These are phyloP conservation scores for Aspergillus terreus DNA, from an alignment of 2,329 filamentous ascomycete species.

Conservation along the genomic window DNA sequence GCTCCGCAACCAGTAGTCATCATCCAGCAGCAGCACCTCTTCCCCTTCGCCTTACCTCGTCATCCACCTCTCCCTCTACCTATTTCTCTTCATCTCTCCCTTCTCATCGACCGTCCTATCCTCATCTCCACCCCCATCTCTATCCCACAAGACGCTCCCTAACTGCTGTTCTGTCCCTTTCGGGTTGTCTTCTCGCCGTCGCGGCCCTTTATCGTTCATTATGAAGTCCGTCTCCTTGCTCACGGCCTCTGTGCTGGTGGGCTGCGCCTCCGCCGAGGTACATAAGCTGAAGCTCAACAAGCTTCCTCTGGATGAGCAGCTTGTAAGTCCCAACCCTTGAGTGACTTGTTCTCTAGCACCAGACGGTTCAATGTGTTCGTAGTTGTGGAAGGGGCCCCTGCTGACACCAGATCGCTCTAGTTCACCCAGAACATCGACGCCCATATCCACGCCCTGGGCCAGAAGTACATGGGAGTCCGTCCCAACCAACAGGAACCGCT, in stretches of 20 bases:
- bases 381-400: conserved; percentile 2
- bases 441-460: conserved; percentile 77
- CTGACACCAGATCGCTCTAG: conserved; percentile 42
- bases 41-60: conserved; percentile 19
- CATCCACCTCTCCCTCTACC: conserved; percentile 2
- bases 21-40: conserved; percentile 17
- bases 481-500: conserved; percentile 75
- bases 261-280: conserved; percentile 77
- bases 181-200: conserved; percentile 3
- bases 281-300: conserved; percentile 99
- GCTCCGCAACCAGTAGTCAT: conserved; percentile 21
- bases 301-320: conserved; percentile 84
- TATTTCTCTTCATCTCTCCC: conserved; percentile 21
- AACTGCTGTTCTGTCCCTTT: conserved; percentile 20
- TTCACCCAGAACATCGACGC: conserved; percentile 73
- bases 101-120: conserved; percentile 24
- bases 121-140: conserved; percentile 13
- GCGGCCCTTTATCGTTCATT: conserved; percentile 20
- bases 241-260: conserved; percentile 74
- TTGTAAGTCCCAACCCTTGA: conserved; percentile 57
- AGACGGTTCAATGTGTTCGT: not conserved
- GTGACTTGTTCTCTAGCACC: not conserved
- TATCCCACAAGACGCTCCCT: conserved; percentile 6
- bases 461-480: conserved; percentile 92
- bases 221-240: conserved; percentile 87